Evolutionary conservation across 2,329 filamentous ascomycete species (phyloP), one percentile per base, ranked within the genome.

Genomic region (Fusarium solani-melongenae): DNA sequence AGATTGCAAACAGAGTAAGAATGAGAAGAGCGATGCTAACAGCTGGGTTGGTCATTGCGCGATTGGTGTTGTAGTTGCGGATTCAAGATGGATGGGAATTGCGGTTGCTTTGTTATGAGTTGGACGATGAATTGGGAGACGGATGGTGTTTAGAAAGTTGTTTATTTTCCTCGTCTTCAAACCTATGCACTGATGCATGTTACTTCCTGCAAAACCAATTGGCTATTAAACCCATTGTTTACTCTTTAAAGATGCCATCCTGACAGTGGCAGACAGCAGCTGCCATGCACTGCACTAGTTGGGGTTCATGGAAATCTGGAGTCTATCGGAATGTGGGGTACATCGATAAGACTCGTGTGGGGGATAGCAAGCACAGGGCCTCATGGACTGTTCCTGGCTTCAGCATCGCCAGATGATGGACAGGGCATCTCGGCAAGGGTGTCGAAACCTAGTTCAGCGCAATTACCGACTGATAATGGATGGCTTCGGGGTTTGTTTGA

Each of bases 21-120:
- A 84, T 46, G 6, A 83, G 61, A 53, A 83, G 68, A 27, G 80
- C 82, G 9, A 84, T 79, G 7, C 66, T 69, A 27, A 70, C 72
- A 6, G 80, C 75, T 11, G 82, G 80, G 15, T 61, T 76, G 33
- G 76, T 62, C 80, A 82, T 83, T 15, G 33, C 22, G 57, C 53
- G 41, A 49, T 20, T 34, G 8, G 5, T 20, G 27, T 11, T 22
- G 3, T 14, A 20, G 20, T 8, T 10, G 6, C 33, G 27, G 6
- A 3, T 29, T 44, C 8, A 46, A 44, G 15, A 8, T 46, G 41
- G 6, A 22, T 31, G 6, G 22, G 7, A 14, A 53, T 46, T 68
- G 29, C 36, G 53, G 24, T 15, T 33, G 38, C 38, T 31, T 27
- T 41, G 20, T 56, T 44, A 6, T 56, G 27, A 20, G 46, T 38